phyloP scores from a whole-genome alignment of 192 early-diverging fungal genomes.

The Podila clonocystis region DNA sequence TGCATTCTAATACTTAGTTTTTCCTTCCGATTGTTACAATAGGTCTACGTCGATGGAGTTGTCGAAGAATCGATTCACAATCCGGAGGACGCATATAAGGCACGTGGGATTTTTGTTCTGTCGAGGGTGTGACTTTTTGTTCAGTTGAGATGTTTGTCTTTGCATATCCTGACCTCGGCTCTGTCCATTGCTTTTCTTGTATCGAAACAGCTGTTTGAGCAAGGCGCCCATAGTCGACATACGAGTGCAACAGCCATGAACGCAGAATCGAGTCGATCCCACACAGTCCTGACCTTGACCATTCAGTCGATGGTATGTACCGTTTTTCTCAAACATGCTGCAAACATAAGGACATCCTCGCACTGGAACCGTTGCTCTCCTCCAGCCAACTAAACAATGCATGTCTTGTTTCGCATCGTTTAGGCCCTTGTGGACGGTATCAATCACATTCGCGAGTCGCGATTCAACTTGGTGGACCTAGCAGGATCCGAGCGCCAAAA shows the following conservation, averaged over 20 bases:
- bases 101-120: not conserved
- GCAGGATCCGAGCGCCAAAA: slow-evolving; percentile 82
- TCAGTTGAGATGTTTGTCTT: not conserved
- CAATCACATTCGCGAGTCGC: slow-evolving; percentile 69
- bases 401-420: not conserved
- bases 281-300: slow-evolving; percentile 80
- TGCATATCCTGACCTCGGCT: not conserved
- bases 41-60: slow-evolving; percentile 67
- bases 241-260: slow-evolving; percentile 85
- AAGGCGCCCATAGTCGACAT: slow-evolving; percentile 75
- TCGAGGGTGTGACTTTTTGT: not conserved
- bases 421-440: slow-evolving; percentile 58
- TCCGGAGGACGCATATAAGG: slow-evolving; percentile 68
- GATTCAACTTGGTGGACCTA: slow-evolving; percentile 82
- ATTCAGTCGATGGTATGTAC: slow-evolving; percentile 68
- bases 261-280: slow-evolving; percentile 82
- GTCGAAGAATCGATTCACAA: slow-evolving; percentile 71
- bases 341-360: too few relatives aligned
- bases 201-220: slow-evolving; percentile 60
- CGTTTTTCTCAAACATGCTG: too few relatives aligned
- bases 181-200: not conserved
- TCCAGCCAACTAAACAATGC: too few relatives aligned
- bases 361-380: too few relatives aligned
- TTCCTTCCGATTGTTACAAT: not conserved
- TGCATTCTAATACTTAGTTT: too few relatives aligned